Conservation (phyloP, 345 rosid genomes). For the Acer yangbiense region DNA sequence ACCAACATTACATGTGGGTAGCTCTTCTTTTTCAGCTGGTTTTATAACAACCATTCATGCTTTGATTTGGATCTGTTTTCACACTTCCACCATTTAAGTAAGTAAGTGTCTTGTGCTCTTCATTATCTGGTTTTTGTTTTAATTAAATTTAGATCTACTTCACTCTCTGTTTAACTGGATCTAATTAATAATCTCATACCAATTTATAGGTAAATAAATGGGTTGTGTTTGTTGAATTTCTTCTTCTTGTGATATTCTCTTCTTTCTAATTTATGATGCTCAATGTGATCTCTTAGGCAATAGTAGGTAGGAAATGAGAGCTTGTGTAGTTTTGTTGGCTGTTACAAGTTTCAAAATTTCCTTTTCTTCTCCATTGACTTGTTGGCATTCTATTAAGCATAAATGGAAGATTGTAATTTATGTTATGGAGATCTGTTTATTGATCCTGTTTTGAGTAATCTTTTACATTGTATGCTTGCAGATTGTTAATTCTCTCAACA, state of each 20-base stretch:
- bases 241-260: background rate
- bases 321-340: background rate
- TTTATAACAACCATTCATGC: background rate
- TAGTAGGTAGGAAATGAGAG: background rate
- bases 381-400: background rate
- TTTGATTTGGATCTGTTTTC: slow-evolving; percentile 18
- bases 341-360: background rate
- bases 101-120: background rate
- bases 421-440: background rate
- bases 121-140: background rate
- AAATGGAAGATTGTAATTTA: background rate
- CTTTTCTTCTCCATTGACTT: background rate
- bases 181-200: background rate
- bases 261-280: background rate
- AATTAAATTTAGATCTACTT: background rate
- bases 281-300: background rate
- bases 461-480: slow-evolving; percentile 25
- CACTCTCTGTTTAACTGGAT: slow-evolving; percentile 9
- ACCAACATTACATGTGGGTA: slow-evolving; percentile 12
- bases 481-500: slow-evolving; percentile 28
- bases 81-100: too few species aligned
- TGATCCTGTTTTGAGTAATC: background rate
- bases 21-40: slow-evolving; percentile 9
- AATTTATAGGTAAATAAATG: background rate
- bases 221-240: background rate